Evolutionary conservation across 768 basidiomycete species (phyloP).

Genomic region (Saitozyma podzolica): DNA sequence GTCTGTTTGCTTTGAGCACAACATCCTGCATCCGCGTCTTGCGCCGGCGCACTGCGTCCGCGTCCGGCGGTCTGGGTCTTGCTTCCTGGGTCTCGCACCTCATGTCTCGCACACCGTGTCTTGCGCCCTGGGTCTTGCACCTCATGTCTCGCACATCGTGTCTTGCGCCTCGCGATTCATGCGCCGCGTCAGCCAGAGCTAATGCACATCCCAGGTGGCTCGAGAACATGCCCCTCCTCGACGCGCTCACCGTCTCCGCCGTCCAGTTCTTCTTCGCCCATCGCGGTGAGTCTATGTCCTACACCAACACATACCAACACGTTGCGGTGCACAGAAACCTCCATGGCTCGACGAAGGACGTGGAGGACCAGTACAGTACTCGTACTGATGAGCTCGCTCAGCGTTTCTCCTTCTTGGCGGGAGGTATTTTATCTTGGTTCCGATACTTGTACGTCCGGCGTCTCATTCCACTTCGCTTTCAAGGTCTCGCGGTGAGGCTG

Average conservation of each 20-base stretch:
- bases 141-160: not conserved
- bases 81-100: too few species aligned
- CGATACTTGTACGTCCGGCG: too few species aligned
- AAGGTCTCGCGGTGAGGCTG: too few species aligned
- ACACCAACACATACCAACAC: too few species aligned
- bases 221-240: slow-evolving; percentile 13
- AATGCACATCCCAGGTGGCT: slow-evolving; percentile 11
- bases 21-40: too few species aligned
- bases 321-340: not conserved
- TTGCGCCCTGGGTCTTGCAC: slow-evolving; percentile 1
- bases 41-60: too few species aligned
- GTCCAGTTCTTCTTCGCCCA: slow-evolving; percentile 29
- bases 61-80: too few species aligned
- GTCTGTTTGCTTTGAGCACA: too few species aligned
- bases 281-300: slow-evolving; percentile 8
- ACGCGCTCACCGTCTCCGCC: slow-evolving; percentile 17
- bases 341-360: too few species aligned
- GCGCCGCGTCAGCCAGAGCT: too few species aligned
- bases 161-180: too few species aligned
- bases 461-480: too few species aligned
- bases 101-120: not conserved
- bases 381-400: not conserved
- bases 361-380: not conserved
- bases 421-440: slow-evolving; percentile 11
- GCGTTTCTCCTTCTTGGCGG: slow-evolving; percentile 22